Evolutionary conservation across 1,284 basidiomycete genomes (phyloP).

Genomic region (Pascua sp.): DNA sequence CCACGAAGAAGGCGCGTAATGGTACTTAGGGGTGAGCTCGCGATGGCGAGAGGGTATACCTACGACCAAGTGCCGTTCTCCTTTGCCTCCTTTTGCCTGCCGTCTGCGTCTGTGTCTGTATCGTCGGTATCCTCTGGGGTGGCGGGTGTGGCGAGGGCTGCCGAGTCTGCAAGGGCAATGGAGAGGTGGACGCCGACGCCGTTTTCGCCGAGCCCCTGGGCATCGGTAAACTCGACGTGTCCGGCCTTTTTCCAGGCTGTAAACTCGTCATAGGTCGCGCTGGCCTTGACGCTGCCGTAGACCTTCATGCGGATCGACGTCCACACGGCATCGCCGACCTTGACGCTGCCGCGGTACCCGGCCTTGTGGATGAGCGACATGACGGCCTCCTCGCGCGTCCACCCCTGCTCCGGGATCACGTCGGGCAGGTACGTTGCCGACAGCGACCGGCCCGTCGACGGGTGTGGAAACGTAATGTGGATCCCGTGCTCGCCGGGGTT

Average conservation of each 20-base stretch:
- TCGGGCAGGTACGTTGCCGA: conserved; percentile 94
- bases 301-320: conserved; percentile 70
- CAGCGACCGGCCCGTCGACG: conserved; percentile 58
- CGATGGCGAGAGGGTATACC: too few relatives aligned
- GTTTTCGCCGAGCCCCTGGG: too few relatives aligned
- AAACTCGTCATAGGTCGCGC: conserved; percentile 73
- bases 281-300: conserved; percentile 77
- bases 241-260: conserved; percentile 8
- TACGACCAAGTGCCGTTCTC: too few relatives aligned
- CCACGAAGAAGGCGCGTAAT: too few relatives aligned
- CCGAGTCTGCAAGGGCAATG: too few relatives aligned
- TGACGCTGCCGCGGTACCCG: conserved; percentile 74
- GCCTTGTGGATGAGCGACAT: conserved; percentile 90
- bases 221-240: too few relatives aligned
- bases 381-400: conserved; percentile 83
- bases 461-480: conserved; percentile 79
- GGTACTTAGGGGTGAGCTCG: too few relatives aligned
- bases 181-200: neutral
- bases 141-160: too few relatives aligned
- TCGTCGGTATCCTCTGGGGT: too few relatives aligned
- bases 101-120: too few relatives aligned
- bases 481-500: conserved; percentile 88
- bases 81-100: too few relatives aligned
- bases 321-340: conserved; percentile 64
- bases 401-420: conserved; percentile 86